phyloP scores from a whole-genome alignment of 495 filamentous ascomycete species.

The Staphylotrichum tortipilum region DNA sequence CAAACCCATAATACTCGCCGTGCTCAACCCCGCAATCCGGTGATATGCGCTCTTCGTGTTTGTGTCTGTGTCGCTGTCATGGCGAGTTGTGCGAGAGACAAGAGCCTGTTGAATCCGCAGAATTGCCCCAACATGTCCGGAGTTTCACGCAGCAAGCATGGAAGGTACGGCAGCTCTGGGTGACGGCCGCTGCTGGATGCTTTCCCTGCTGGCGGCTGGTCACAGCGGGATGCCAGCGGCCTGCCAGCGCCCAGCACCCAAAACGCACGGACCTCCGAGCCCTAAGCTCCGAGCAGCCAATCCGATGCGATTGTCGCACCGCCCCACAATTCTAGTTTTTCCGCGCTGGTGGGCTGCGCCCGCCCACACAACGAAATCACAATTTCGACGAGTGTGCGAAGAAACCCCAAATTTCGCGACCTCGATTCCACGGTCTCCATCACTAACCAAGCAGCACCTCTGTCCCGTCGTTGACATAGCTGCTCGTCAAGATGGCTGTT shows the following conservation, averaged over 20 bases:
- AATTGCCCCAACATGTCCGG: too few species aligned
- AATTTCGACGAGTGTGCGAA: slow-evolving; percentile 29
- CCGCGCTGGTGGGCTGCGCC: slow-evolving; percentile 23
- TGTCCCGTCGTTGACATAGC: slow-evolving; percentile 20
- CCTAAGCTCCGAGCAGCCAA: slow-evolving; percentile 28
- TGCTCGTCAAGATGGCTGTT: slow-evolving; percentile 77
- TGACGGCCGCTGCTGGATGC: too few species aligned
- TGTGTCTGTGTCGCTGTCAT: background rate
- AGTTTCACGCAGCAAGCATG: too few species aligned
- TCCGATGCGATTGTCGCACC: background rate
- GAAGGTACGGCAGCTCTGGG: too few species aligned
- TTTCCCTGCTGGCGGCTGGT: too few species aligned
- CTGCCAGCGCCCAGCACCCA: too few species aligned
- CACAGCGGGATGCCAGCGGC: too few species aligned
- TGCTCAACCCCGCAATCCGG: background rate
- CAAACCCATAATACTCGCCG: too few species aligned
- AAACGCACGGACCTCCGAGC: slow-evolving; percentile 18
- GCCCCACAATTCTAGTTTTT: slow-evolving; percentile 29
- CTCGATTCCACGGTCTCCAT: slow-evolving; percentile 28
- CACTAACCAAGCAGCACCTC: slow-evolving; percentile 29
- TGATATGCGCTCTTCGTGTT: background rate
- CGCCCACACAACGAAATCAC: slow-evolving; percentile 31
- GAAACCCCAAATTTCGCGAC: slow-evolving; percentile 30
- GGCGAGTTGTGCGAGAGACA: too few species aligned
- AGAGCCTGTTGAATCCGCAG: too few species aligned